phyloP scores from a whole-genome alignment of 768 basidiomycete genomes.

The Calocybe cyanea region DNA sequence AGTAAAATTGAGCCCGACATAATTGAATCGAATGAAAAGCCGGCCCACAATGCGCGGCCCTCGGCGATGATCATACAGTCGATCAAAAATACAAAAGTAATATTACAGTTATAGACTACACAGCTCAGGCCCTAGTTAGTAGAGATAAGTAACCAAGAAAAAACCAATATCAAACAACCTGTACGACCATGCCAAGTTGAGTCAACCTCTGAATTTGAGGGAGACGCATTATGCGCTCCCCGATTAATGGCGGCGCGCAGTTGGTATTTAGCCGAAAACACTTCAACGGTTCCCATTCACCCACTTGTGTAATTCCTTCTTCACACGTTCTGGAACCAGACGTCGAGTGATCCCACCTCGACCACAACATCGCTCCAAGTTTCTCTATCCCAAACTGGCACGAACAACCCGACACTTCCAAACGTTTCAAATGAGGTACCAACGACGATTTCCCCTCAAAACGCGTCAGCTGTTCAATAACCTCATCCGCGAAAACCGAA shows the following conservation, averaged over 20 bases:
- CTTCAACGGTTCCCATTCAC: not conserved
- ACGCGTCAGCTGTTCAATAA: conserved; percentile 2
- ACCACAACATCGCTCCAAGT: conserved; percentile 8
- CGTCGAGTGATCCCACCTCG: conserved; percentile 3
- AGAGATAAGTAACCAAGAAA: too few species aligned
- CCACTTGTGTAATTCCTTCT: not conserved
- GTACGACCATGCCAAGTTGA: conserved; percentile 1
- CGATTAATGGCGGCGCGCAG: not conserved
- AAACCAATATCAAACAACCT: too few species aligned
- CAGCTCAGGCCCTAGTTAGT: too few species aligned
- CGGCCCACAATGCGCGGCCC: too few species aligned
- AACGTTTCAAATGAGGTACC: conserved; percentile 2
- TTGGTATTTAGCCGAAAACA: not conserved
- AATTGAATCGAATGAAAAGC: too few species aligned
- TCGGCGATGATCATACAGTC: too few species aligned
- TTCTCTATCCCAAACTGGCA: conserved; percentile 2
- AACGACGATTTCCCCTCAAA: not conserved
- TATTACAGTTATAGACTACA: too few species aligned
- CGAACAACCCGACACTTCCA: conserved; percentile 8
- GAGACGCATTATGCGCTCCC: not conserved
- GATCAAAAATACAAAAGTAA: too few species aligned
- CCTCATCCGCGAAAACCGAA: conserved; percentile 4
- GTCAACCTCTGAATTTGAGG: not conserved
- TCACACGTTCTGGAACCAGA: not conserved
- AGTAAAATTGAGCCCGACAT: too few species aligned